Evolutionary conservation across 768 basidiomycete genomes (phyloP), one percentile per base, ranked within the genome.

Genomic region (Amanita inopinata): DNA sequence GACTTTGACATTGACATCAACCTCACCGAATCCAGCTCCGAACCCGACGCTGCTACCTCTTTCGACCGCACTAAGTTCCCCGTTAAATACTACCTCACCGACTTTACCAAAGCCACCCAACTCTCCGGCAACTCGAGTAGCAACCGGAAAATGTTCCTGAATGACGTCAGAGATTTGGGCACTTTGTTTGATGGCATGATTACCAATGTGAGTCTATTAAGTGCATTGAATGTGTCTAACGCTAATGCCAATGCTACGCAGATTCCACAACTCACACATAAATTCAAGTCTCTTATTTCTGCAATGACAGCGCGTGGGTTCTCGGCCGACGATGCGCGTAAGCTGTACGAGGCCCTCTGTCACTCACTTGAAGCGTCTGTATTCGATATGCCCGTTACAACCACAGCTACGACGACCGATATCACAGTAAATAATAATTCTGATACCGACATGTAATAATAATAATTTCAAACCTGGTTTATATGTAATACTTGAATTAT

Each of bases 261-360:
- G 70, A 59, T 70, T 4, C 70, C 70, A 0, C 56, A 53, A 36
- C 59, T 75, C 10, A 52, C 57, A 3, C 40, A 46, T 1, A 73
- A 70, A 43, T 55, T 73, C 45, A 66, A 63, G 28, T 57, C 67
- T 0, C 56, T 76, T 7, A 63, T 69, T 8, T 64, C 61, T 27
- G 65, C 68, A n/a, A 75, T 76, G 73, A 60, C 52, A 0, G 50
- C 60, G 2, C 69, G 70, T 20, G 63, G 61, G 19, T 73, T 73
- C 48, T 63, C 60, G n/a, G 72, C 71, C 1, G 70, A 76, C 27
- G 70, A 69, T 38, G 56, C 71, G 1, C 62, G 68, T 8, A 68
- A 67, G 38, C 56, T 73, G 34, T 73, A 74, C 42, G 73, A 76
- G 47, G 69, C 70, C 8, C 53, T 72, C 4, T 69, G 66, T 46